Base-by-base conservation (phyloP, 2,329 filamentous ascomycete species). In the Epicoccum nigrum region DNA sequence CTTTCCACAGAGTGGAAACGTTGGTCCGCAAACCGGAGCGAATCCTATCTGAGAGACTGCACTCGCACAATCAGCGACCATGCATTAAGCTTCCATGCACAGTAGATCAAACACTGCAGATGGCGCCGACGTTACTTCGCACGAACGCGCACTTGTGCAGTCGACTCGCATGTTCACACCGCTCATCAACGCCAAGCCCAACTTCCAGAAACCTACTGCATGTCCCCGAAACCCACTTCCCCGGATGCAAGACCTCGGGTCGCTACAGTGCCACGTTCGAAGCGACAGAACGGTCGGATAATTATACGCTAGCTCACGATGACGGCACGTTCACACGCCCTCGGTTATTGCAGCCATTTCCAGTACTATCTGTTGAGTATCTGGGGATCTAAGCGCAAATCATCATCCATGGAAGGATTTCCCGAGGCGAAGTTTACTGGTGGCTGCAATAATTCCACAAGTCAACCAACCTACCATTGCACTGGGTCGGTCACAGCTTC, bases 1-100 rank as follows among this genome's bases (percentile, higher is more conserved):
- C 15, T 54, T 72, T 7, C 62, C 54, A 31, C 60, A 64, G 5
- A 43, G 37, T 3, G 19, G 51, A 25, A 54, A 54, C 20, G 31
- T 51, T 45, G 55, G 53, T 32, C 51, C 58, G 38, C 53, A 51
- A 15, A 48, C 16, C 19, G 37, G 37, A 32, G 42, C 37, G 13
- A 30, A 31, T 6, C 35, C 31, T 7, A 42, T 21, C 9, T 52
- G 23, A 43, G 13, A 37, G n/a, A 16, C 17, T 13, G 7, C 40
- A 47, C 17, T 40, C 47, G 9, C 13, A 47, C 46, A 13, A 59
- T 49, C 59, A 34, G 7, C 37, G 15, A n/a, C 19, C n/a, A 2
- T 8, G 7, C 15, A 27, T 27, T 21, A 28, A 44, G 31, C 4
- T 11, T 13, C 3, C 21, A 28, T 6, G 17, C 16, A 20, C 16